Evolutionary conservation across 78 protist species (phyloP), one percentile per base, ranked within the genome.

Genomic region (Protostelium mycophagum): DNA sequence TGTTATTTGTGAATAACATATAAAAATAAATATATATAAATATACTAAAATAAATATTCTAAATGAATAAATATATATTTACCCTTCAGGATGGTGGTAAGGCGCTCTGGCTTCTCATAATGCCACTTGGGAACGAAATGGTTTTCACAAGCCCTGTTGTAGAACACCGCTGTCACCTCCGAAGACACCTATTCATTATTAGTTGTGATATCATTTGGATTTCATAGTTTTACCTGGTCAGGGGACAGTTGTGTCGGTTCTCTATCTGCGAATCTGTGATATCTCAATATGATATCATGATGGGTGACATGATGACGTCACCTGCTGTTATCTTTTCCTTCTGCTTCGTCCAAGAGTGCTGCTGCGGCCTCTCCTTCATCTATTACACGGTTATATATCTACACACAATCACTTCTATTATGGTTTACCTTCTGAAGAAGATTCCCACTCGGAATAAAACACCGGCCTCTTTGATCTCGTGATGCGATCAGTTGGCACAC

Each of bases 81-180:
- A 35, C 89, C 85, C 25, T 73, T 31, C 31, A 93, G 87, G 0
- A 93, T 88, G 36, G 90, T 88, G 38, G 38, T 84, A 35, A 93
- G 91, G 73, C 96, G 93, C 36, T 89, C 91, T n/a, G 91, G 96
- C 35, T 86, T 89, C 88, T 93, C 96, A 28, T 87, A 51, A 87
- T 93, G 96, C 85, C 85, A 89, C 35, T 86, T 87, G 36, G 96
- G 96, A 0, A 91, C 93, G 35, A 84, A 87, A 36, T 93, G 96
- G 29, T 88, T 83, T 89, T 87, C 89, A 29, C 96, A 91, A 28
- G 86, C 73, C 34, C 37, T 86, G 10, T 88, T 89, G 38, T 93
- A 93, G 83, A 89, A 90, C 28, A 85, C 63, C 73, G 35, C 84
- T 35, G 28, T 38, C 73, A 51, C 73, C 5, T 16, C 73, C 5